These are phyloP conservation scores for Spirogloea muscicola DNA, from an alignment of 139 green algal genomes.

Conservation along the genomic window DNA sequence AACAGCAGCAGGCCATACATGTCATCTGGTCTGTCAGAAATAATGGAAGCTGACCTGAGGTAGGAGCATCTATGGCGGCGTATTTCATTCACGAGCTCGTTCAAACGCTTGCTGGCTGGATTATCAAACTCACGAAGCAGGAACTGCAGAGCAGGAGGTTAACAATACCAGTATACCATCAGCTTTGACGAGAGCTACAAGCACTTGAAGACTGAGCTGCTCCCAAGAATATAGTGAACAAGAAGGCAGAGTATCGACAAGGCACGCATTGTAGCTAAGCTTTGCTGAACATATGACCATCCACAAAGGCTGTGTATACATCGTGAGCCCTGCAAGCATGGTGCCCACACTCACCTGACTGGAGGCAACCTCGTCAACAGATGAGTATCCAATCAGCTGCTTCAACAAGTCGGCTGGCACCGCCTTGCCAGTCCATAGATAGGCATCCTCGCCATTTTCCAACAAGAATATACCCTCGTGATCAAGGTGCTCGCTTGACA, in stretches of 20 bases:
- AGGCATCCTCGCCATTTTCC: conserved; percentile 77
- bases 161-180: too few species aligned
- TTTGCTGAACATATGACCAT: too few species aligned
- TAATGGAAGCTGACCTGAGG: conserved; percentile 11
- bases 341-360: conserved; percentile 16
- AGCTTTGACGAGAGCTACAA: too few species aligned
- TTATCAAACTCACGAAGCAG: conserved; percentile 33
- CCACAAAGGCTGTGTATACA: too few species aligned
- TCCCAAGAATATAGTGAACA: too few species aligned
- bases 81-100: conserved; percentile 48
- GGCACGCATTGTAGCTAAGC: too few species aligned
- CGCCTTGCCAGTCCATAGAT: conserved; percentile 80
- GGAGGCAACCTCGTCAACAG: conserved; percentile 52
- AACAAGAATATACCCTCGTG: conserved; percentile 78
- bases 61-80: conserved; percentile 39
- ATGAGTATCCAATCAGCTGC: conserved; percentile 62
- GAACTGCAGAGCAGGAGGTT: conserved; percentile 26
- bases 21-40: too few species aligned
- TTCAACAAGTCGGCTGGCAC: conserved; percentile 42
- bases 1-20: too few species aligned
- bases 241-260: too few species aligned
- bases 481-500: conserved; percentile 60
- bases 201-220: too few species aligned
- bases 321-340: too few species aligned
- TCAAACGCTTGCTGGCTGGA: conserved; percentile 2